Evolutionary conservation across 2,329 filamentous ascomycete species (phyloP).

Genomic region (Neonectria neomacrospora): DNA sequence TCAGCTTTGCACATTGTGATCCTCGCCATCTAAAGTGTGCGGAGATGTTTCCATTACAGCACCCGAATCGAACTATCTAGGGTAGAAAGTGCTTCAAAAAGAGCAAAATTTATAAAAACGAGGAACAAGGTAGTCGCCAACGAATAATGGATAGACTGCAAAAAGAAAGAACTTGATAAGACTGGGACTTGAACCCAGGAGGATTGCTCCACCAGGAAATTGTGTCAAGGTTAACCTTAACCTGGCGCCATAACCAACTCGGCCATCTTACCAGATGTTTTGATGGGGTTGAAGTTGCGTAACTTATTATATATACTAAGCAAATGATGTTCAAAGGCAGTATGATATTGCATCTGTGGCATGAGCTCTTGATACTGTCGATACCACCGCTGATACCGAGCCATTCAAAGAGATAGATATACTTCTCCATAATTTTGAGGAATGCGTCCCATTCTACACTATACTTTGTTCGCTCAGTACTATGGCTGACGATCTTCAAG

Average conservation of each 20-base stretch:
- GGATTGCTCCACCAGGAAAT: slow-evolving; percentile 50
- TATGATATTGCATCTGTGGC: neutral
- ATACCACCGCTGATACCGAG: neutral
- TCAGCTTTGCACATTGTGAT: no score
- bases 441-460: neutral
- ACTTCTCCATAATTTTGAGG: no score
- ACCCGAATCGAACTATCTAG: no score
- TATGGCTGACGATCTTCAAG: neutral
- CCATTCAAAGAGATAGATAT: neutral
- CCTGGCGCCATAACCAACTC: slow-evolving; percentile 52
- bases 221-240: slow-evolving; percentile 48
- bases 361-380: neutral
- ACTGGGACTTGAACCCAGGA: slow-evolving; percentile 52
- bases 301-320: neutral
- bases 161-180: slow-evolving; percentile 39
- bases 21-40: no score
- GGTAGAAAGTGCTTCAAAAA: neutral
- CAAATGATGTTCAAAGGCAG: neutral
- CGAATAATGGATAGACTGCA: neutral
- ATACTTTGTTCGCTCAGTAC: neutral
- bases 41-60: no score
- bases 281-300: rapidly evolving
- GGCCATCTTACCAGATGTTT: slow-evolving; percentile 47
- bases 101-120: neutral
- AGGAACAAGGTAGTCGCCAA: neutral